A percentile compares a stretch with the other conserved stretches of the same genome.
Conservation (phyloP, 2,329 filamentous ascomycete species). For the Teratosphaeria viscida region DNA sequence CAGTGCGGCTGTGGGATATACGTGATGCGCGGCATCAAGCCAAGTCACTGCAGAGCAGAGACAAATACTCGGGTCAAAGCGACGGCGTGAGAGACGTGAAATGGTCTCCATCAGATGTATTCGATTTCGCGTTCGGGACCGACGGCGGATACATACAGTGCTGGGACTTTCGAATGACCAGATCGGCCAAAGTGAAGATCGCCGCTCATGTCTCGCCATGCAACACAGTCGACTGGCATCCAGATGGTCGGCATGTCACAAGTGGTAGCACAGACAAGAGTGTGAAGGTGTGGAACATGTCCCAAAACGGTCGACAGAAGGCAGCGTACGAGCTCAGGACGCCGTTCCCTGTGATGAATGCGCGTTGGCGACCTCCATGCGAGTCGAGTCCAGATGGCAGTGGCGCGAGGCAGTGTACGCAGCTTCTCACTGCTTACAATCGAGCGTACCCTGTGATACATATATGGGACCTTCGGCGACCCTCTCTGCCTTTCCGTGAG, state of each 20-base stretch:
- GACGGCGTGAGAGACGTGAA: constrained; percentile 53
- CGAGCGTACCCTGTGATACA: constrained; percentile 51
- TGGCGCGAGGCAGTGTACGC: constrained; percentile 49
- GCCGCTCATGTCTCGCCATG: constrained; percentile 48
- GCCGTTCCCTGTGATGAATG: constrained; percentile 51
- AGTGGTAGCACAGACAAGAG: constrained; percentile 53
- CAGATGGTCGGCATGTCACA: constrained; percentile 53
- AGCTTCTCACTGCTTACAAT: constrained; percentile 53
- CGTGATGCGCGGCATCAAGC: constrained; percentile 37
- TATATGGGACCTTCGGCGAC: constrained; percentile 54
- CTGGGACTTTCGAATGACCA: constrained; percentile 52
- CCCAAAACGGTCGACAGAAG: constrained; percentile 47
- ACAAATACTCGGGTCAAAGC: constrained; percentile 46
- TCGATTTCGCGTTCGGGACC: constrained; percentile 54
- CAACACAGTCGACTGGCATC: constrained; percentile 56
- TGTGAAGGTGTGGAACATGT: constrained; percentile 56
- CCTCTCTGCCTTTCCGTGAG: constrained; percentile 52
- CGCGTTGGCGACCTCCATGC: constrained; percentile 52
- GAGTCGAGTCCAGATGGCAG: constrained; percentile 43
- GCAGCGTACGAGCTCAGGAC: constrained; percentile 48
- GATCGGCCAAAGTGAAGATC: constrained; percentile 48
- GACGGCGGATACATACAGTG: constrained; percentile 54
- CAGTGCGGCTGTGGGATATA: constrained; percentile 55
- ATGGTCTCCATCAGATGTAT: constrained; percentile 54
- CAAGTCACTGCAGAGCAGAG: constrained; percentile 44